Percentiles rank a stretch among this genome's conserved stretches.
Conservation (phyloP, 1,284 basidiomycete species). For the Cystobasidium slooffiae region DNA sequence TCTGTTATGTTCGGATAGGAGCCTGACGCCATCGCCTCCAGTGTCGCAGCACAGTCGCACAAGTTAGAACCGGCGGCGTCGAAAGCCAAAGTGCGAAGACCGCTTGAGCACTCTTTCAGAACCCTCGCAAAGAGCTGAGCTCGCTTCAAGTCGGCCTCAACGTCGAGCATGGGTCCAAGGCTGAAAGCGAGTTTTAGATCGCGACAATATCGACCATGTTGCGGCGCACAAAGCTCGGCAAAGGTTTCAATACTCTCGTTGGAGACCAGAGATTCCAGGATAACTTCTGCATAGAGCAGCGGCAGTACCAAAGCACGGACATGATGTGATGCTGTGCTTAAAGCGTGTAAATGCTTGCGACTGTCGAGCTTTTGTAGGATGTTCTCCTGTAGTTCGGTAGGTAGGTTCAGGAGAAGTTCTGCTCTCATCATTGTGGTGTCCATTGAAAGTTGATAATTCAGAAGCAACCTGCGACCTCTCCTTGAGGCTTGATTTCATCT, state of each 20-base stretch:
- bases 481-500: no score
- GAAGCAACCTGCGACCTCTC: no score
- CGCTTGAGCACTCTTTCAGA: neutral
- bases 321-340: constrained; percentile 1
- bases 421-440: neutral
- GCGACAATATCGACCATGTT: constrained; percentile 18
- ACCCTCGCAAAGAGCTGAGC: neutral
- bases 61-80: constrained; percentile 16
- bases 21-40: constrained; percentile 7
- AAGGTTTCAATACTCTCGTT: neutral
- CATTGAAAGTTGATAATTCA: neutral
- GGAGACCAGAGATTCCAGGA: neutral
- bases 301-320: neutral
- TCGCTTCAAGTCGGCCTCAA: neutral
- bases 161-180: constrained; percentile 9
- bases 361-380: neutral
- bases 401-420: neutral
- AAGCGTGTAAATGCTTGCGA: neutral
- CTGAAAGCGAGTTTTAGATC: constrained; percentile 23
- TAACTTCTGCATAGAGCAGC: constrained; percentile 3
- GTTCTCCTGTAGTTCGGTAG: constrained; percentile 25
- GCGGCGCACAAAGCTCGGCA: neutral
- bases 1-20: neutral
- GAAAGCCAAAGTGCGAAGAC: neutral
- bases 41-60: neutral